These are phyloP conservation scores for Physcomitrellopsis africana DNA, from an alignment of 225 moss, liverwort and hornwort genomes.

Conservation along the genomic window DNA sequence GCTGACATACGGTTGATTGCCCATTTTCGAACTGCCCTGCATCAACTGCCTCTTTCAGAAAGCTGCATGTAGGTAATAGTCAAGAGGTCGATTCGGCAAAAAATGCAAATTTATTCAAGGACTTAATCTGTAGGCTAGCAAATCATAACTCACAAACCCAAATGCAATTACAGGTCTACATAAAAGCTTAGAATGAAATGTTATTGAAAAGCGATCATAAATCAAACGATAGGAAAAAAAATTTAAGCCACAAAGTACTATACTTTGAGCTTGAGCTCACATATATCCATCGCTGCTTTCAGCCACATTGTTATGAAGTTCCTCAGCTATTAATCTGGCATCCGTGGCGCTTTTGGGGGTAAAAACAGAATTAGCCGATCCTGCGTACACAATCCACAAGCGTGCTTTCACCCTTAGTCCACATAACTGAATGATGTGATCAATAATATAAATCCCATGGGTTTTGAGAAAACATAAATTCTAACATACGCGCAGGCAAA, in stretches of 20 bases:
- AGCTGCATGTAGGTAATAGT: slow-evolving; percentile 4
- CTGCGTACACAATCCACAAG: slow-evolving; percentile 44
- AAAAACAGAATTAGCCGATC: slow-evolving; percentile 79
- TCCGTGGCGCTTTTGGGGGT: slow-evolving; percentile 52
- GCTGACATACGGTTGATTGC: slow-evolving; percentile 72
- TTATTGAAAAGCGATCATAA: not conserved
- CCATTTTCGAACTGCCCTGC: slow-evolving; percentile 95
- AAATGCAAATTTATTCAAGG: not conserved
- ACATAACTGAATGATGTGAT: not conserved
- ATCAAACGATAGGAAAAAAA: not conserved
- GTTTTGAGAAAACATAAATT: no score
- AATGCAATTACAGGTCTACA: not conserved
- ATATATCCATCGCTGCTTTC: slow-evolving; percentile 54
- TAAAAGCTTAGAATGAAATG: not conserved
- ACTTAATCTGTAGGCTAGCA: not conserved
- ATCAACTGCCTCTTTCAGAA: slow-evolving; percentile 53
- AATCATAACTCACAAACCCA: not conserved
- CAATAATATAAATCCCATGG: not conserved
- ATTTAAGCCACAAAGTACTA: not conserved
- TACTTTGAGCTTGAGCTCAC: slow-evolving; percentile 49
- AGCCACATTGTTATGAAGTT: slow-evolving; percentile 48
- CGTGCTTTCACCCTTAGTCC: not conserved
- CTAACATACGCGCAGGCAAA: no score
- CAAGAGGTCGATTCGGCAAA: not conserved
- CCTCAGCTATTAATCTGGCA: slow-evolving; percentile 63